phyloP scores from a whole-genome alignment of 2,329 filamentous ascomycete species.

The Endoconidiophora laricicola region DNA sequence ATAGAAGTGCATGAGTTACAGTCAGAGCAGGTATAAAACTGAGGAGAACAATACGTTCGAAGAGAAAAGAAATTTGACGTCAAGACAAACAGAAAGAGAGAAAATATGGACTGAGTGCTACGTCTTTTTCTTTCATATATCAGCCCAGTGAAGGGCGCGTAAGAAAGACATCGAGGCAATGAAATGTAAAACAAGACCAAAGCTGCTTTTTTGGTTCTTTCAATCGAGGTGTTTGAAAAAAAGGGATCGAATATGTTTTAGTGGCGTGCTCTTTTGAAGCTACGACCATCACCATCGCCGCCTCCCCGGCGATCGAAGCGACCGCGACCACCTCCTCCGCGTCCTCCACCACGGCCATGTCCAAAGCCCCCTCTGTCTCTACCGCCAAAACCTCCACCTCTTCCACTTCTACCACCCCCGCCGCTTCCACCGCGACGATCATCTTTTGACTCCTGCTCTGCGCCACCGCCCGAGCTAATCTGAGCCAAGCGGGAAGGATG shows the following conservation, averaged over 20 bases:
- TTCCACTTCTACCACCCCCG: not conserved
- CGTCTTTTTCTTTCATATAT: not conserved
- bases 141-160: too few relatives aligned
- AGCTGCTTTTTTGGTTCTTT: too few relatives aligned
- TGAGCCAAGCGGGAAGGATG: conserved; percentile 34
- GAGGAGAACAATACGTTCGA: too few relatives aligned
- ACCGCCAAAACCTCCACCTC: conserved; percentile 4
- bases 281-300: conserved; percentile 4
- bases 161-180: too few relatives aligned
- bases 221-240: too few relatives aligned
- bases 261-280: conserved; percentile 8
- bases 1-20: too few relatives aligned
- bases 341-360: conserved; percentile 2
- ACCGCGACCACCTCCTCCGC: conserved; percentile 2
- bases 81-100: too few relatives aligned
- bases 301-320: conserved; percentile 1
- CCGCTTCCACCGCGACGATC: conserved; percentile 5
- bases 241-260: not conserved
- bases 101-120: too few relatives aligned
- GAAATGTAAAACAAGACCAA: too few relatives aligned
- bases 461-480: conserved; percentile 13
- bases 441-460: not conserved
- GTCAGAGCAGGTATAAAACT: too few relatives aligned
- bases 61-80: too few relatives aligned
- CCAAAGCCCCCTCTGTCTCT: conserved; percentile 7